Evolutionary conservation across 2,329 filamentous ascomycete species (phyloP).

Genomic region (Ceratocystis cacaofunesta): DNA sequence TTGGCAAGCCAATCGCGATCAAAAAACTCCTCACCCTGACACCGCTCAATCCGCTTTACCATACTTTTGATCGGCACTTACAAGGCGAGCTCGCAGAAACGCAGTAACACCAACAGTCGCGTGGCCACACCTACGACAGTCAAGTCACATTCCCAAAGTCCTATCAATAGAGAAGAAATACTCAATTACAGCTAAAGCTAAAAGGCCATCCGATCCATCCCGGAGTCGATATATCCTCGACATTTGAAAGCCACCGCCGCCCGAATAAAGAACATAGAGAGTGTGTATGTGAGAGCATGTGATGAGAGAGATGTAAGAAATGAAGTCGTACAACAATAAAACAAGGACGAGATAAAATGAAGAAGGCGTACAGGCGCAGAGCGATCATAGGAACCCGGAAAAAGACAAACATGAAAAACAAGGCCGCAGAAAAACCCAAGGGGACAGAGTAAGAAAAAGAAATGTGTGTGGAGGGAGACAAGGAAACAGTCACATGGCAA

Average conservation of each 20-base stretch:
- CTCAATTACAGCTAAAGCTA: neutral
- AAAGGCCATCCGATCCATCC: slow-evolving; percentile 8
- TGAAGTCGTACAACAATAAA: slow-evolving; percentile 11
- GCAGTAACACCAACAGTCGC: no score
- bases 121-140: no score
- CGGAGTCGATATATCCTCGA: slow-evolving; percentile 9
- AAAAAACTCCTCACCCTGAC: no score
- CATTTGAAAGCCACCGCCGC: slow-evolving; percentile 14
- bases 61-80: no score
- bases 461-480: neutral
- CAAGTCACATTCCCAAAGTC: no score
- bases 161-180: neutral
- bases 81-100: no score
- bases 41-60: no score
- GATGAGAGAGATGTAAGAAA: slow-evolving; percentile 6
- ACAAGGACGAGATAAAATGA: slow-evolving; percentile 14
- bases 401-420: slow-evolving; percentile 5
- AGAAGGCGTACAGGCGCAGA: slow-evolving; percentile 13
- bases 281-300: no score
- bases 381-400: slow-evolving; percentile 11
- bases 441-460: slow-evolving; percentile 2
- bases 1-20: no score
- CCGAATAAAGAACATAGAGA: neutral
- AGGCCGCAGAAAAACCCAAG: slow-evolving; percentile 3
- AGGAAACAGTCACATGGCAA: neutral